Conservation (phyloP, 441 rosid genomes). For the Aquilaria agallochum region DNA sequence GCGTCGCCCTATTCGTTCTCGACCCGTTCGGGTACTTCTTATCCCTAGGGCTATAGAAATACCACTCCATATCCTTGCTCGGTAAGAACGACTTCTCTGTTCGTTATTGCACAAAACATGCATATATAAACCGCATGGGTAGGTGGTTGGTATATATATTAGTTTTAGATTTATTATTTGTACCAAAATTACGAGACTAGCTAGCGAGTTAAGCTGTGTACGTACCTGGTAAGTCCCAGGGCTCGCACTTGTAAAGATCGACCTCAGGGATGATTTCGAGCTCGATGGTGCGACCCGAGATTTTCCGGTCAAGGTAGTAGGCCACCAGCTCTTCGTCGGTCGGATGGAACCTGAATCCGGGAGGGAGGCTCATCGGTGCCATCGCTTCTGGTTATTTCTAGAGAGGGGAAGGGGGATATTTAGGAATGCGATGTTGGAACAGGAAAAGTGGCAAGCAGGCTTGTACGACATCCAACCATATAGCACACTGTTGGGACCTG, state of each 20-base stretch:
- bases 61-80: constrained; percentile 79
- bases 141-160: too few relatives aligned
- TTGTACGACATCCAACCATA: constrained; percentile 30
- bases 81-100: constrained; percentile 71
- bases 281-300: constrained; percentile 53
- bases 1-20: constrained; percentile 75
- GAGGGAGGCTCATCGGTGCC: constrained; percentile 71
- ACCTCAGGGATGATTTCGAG: constrained; percentile 72
- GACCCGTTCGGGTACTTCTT: constrained; percentile 81
- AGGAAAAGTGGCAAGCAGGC: constrained; percentile 13
- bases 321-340: constrained; percentile 86
- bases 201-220: not conserved
- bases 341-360: constrained; percentile 84
- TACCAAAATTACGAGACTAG: too few relatives aligned
- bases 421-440: constrained; percentile 5
- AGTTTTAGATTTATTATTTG: not conserved
- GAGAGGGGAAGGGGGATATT: constrained; percentile 1
- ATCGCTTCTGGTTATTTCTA: constrained; percentile 7
- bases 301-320: constrained; percentile 69
- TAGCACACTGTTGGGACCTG: constrained; percentile 29
- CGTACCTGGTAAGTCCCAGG: constrained; percentile 86
- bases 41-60: constrained; percentile 70
- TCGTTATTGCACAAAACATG: not conserved
- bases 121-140: not conserved
- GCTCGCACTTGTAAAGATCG: constrained; percentile 78